Conservation (phyloP, 2,329 filamentous ascomycete genomes). For the Aspergillus sp. region DNA sequence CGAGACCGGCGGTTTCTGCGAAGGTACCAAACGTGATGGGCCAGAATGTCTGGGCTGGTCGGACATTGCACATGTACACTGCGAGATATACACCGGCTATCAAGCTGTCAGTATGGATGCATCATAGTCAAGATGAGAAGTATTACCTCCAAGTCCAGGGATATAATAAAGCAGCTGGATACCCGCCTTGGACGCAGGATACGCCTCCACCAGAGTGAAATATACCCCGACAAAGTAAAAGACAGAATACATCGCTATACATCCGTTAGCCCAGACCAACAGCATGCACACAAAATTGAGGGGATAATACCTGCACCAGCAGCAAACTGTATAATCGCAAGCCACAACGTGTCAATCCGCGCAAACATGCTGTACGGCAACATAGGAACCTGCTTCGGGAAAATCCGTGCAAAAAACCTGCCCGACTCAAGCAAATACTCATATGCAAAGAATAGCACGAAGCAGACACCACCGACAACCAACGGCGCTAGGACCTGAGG, state of each 20-base stretch:
- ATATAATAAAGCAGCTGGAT: slow-evolving; percentile 59
- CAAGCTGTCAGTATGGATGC: not conserved
- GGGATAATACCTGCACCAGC: slow-evolving; percentile 47
- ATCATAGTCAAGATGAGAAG: not conserved
- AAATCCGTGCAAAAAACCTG: slow-evolving; percentile 41
- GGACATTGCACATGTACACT: slow-evolving; percentile 56
- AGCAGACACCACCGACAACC: slow-evolving; percentile 41
- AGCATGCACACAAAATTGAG: slow-evolving; percentile 30
- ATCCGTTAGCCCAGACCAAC: not conserved
- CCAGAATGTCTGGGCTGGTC: slow-evolving; percentile 58
- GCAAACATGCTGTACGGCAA: slow-evolving; percentile 57
- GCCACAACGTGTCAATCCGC: slow-evolving; percentile 54
- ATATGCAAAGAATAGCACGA: slow-evolving; percentile 44
- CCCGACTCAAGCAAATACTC: slow-evolving; percentile 53
- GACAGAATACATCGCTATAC: slow-evolving; percentile 43
- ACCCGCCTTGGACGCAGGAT: slow-evolving; percentile 48
- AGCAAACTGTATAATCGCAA: slow-evolving; percentile 59
- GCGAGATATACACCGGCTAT: slow-evolving; percentile 53
- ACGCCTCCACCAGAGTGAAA: slow-evolving; percentile 58
- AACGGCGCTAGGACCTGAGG: slow-evolving; percentile 48
- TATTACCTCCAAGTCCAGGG: slow-evolving; percentile 55
- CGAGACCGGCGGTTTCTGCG: slow-evolving; percentile 55
- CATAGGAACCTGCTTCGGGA: slow-evolving; percentile 58
- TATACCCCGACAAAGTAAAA: slow-evolving; percentile 68
- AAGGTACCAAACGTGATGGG: slow-evolving; percentile 55